These are phyloP conservation scores for Gracilariopsis chorda DNA, from an alignment of 23 red algal genomes.

Conservation along the genomic window DNA sequence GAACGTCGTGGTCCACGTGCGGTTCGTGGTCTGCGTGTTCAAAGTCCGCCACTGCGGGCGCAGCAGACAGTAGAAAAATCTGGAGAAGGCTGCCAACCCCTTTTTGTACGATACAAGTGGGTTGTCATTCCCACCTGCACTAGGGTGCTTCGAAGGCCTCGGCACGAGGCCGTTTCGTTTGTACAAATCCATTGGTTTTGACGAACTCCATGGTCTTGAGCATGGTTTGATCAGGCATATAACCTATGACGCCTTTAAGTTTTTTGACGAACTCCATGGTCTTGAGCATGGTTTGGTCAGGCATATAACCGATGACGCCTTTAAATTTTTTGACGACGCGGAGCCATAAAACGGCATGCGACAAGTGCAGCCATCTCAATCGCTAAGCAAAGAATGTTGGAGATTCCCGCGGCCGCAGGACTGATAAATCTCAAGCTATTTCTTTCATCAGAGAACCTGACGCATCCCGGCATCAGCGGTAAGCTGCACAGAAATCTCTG, in stretches of 20 bases:
- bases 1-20: neutral
- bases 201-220: neutral
- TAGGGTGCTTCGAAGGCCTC: neutral
- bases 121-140: neutral
- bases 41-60: no score
- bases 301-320: neutral
- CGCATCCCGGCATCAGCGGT: neutral
- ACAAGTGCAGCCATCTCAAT: neutral
- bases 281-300: neutral
- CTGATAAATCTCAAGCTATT: neutral
- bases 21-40: neutral
- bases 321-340: no score
- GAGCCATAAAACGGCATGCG: neutral
- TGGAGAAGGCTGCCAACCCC: no score
- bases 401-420: neutral
- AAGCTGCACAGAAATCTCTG: neutral
- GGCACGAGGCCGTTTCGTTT: conserved; percentile 5
- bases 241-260: neutral
- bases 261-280: neutral
- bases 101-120: neutral
- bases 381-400: neutral
- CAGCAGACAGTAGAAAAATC: no score
- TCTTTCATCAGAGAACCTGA: neutral
- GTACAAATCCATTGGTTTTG: neutral
- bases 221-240: neutral